These are phyloP conservation scores for Alternaria viburni DNA, from an alignment of 2,329 filamentous ascomycete species.

Conservation along the genomic window DNA sequence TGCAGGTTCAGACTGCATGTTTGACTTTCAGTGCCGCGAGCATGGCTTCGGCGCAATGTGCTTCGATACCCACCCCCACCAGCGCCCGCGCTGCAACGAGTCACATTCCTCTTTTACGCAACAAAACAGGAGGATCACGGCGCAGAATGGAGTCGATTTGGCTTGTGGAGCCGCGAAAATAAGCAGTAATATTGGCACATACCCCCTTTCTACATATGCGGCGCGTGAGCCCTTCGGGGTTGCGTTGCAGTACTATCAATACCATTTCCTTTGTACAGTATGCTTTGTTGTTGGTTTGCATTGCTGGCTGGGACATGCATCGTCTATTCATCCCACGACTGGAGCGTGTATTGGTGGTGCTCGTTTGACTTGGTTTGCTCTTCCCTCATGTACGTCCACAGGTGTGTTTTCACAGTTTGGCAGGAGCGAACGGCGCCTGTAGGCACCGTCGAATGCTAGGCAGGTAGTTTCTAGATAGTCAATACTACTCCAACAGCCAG, in stretches of 20 bases:
- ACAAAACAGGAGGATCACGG: conserved; percentile 12
- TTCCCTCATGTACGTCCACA: conserved; percentile 1
- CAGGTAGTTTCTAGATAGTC: conserved; percentile 8
- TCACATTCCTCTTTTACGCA: conserved; percentile 9
- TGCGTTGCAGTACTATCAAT: conserved; percentile 23
- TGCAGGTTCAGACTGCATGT: conserved; percentile 2
- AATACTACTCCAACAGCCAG: conserved; percentile 13
- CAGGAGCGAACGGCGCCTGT: conserved; percentile 3
- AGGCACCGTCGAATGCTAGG: conserved; percentile 5
- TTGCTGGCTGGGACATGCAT: conserved; percentile 36
- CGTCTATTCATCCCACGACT: conserved; percentile 17
- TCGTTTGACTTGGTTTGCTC: conserved; percentile 9
- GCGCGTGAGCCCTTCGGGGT: conserved; percentile 6
- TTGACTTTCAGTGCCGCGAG: background rate
- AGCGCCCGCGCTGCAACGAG: conserved; percentile 3
- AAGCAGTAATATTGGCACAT: conserved; percentile 42
- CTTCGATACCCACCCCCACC: background rate
- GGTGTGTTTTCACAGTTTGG: conserved; percentile 8
- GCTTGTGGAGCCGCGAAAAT: conserved; percentile 19
- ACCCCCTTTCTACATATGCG: conserved; percentile 24
- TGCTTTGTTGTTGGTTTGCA: conserved; percentile 32
- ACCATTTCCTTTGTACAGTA: conserved; percentile 42
- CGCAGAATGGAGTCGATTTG: conserved; percentile 17
- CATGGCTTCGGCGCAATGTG: conserved; percentile 6
- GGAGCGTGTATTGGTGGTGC: conserved; percentile 28